Evolutionary conservation across 2,329 filamentous ascomycete genomes (phyloP), one percentile per base, ranked within the genome.

Genomic region (Neopestalotiopsis clavispora): DNA sequence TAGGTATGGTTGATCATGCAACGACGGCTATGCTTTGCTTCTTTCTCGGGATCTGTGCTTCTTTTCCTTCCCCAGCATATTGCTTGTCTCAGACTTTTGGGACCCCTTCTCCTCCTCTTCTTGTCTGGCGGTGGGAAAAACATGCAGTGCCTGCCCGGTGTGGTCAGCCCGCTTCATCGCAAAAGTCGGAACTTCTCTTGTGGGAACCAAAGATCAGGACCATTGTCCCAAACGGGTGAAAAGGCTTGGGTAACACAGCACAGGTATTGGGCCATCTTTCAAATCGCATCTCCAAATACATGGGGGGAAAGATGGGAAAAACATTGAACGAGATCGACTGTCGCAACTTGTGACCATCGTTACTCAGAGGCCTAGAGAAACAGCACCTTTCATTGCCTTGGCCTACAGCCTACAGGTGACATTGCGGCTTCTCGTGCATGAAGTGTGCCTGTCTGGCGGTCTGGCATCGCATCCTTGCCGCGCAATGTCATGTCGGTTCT

Each of bases 361-460:
- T 68, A 60, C 66, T 40, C 56, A 38, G 28, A 42, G 34, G 10
- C 34, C 34, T 10, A 38, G n/a, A 20, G 30, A 42, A 42, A 4
- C 30, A 65, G n/a, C 40, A 20, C 34, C 49, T 45, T 34, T 57
- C 45, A 17, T 52, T 20, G 34, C 34, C 34, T 38, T 38, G 34
- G 34, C 34, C 34, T 6, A 38, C 34, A 38, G 34, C 34, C 34
- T 38, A 38, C 34, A 38, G 34, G 34, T 38, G 34, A 38, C 34
- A 38, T 38, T 38, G 34, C 23, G 34, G 34, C 4, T 12, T 32
- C 20, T 34, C 66, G 34, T 57, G 66, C 45, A 57, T 45, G 56
- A 59, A 17, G 38, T 68, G 66, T 38, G 66, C 66, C 66, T 68
- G 63, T 64, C 59, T 68, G 60, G 66, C 66, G 66, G 66, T 68